Base-by-base conservation (phyloP, 129 eudicot genomes). In the Solidago caesia region DNA sequence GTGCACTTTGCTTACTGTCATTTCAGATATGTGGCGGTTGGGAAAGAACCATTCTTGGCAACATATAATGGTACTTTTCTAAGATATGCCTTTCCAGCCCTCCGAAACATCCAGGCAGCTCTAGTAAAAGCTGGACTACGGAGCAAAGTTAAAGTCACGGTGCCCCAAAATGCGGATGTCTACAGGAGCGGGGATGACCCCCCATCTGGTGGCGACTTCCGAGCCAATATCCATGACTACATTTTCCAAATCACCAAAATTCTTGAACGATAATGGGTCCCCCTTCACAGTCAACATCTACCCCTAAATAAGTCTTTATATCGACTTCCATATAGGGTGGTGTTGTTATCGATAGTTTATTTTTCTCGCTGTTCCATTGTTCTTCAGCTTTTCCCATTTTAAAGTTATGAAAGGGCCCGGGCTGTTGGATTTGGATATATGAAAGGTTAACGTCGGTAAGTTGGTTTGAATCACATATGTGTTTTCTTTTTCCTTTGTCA, bases 231-330 rank as follows among this genome's bases (percentile, higher is more conserved):
- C 73, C 88, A 74, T 7, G 97, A 90, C 63, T 83, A 77, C 39
- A 88, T 93, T 85, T 11, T 83, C 45, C 60, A 83, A n/a, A 93
- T 93, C 25, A 78, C 84, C 67, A 79, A 85, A 48, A n/a, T 93
- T 93, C 87, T 73, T 93, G 64, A 82, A 64, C 25, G 87, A 81
- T 39, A 90, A 90, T n/a, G 83, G 75, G 5, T 82, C 84, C 11
- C 92, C 98, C 4, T 89, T 93, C 87, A 90, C 97, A 0, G 91
- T 90, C 83, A 93, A 93, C 77, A 90, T 93, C 72, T 93, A 93
- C 77, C 98, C 98, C 5, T 93, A 86, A 71, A 84, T 93, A 60
- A 93, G 98, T 48, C 98, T 93, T 62, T 90, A 88, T 76, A 79
- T 83, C 44, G 97, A 90, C 77, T 79, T 87, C 64, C n/a, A n/a